Percentiles rank a stretch among this genome's conserved stretches.
Evolutionary conservation across 371 early-diverging fungal species (phyloP).

Genomic region (Mucor circinelloides): DNA sequence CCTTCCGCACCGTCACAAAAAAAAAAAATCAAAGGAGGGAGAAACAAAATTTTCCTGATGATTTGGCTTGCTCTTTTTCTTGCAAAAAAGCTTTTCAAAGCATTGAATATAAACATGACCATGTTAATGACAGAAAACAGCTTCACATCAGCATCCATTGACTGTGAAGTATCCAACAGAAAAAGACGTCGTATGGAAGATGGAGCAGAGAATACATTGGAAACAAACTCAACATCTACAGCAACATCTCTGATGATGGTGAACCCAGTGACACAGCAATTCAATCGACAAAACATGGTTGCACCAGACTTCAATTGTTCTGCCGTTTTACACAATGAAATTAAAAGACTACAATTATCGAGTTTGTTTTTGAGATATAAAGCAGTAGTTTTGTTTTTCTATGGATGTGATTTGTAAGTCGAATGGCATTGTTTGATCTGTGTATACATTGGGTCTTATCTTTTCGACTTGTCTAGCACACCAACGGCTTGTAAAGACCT

Average conservation of each 20-base stretch:
- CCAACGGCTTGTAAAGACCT: constrained; percentile 21
- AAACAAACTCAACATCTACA: neutral
- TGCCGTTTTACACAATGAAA: constrained; percentile 19
- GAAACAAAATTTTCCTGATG: neutral
- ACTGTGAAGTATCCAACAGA: neutral
- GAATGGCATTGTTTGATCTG: neutral
- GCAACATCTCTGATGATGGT: constrained; percentile 2
- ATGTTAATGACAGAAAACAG: constrained; percentile 16
- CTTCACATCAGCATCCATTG: neutral
- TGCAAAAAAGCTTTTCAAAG: neutral
- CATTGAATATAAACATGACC: neutral
- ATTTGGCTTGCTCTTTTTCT: neutral
- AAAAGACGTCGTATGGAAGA: constrained; percentile 23
- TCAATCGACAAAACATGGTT: constrained; percentile 15
- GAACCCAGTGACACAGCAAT: constrained; percentile 17
- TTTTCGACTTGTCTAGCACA: constrained; percentile 5
- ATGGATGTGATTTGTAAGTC: constrained; percentile 35
- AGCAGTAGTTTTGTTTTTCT: constrained; percentile 35
- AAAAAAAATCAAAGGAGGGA: neutral
- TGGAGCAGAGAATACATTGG: neutral
- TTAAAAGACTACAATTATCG: constrained; percentile 27
- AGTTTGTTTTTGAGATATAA: constrained; percentile 10
- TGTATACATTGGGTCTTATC: neutral
- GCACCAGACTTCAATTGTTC: constrained; percentile 32
- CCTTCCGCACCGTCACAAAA: neutral